Base-by-base conservation (phyloP, 495 filamentous ascomycete genomes). In the Trichoderma virens region DNA sequence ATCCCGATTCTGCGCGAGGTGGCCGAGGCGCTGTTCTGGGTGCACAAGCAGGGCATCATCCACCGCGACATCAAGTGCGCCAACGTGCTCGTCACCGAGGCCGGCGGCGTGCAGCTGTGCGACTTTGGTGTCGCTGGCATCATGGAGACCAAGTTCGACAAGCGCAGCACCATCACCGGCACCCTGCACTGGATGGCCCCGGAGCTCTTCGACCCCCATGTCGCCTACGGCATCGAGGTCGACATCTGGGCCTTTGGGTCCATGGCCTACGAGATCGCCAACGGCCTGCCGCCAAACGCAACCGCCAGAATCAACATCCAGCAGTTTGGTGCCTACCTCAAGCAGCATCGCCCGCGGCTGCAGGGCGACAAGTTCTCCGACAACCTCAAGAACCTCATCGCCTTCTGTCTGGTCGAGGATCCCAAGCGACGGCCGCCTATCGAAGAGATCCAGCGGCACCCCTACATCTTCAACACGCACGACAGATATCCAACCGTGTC, bases 131-230 rank as follows among this genome's bases (percentile, higher is more conserved):
- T 98, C 62, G 90, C 93, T 25, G 93, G 90, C 60, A 81, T 95
- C 64, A 80, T 97, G 47, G 91, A 96, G 68, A 90, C 85, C 16
- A 90, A 89, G 64, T 72, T 86, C 54, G 89, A 94, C 69, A 98
- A 97, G 75, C 81, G 94, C 30, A 89, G 88, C 5, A 98, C 94
- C 0, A 91, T 97, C 73, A 90, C 98, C 59, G 94, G 94, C 13
- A 98, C 94, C 7, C 90, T 90, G n/a, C 86, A 97, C 76, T 98
- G 93, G 91, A 96, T 98, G 93, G 90, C 94, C 0, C 94, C 92
- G 0, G 94, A 98, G 71, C 83, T 95, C 66, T 88, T 91, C 65
- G 79, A 80, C 16, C 75, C 77, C 3, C 75, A 76, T 1, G 75
- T 79, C 30, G 80, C 81, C 39, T 86, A 88, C 70, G 84, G 81